Percentiles rank a stretch among this genome's conserved stretches.
These are phyloP conservation scores for Phytophthora ohioensis DNA, from an alignment of 352 stramenopile genomes.

Conservation along the genomic window DNA sequence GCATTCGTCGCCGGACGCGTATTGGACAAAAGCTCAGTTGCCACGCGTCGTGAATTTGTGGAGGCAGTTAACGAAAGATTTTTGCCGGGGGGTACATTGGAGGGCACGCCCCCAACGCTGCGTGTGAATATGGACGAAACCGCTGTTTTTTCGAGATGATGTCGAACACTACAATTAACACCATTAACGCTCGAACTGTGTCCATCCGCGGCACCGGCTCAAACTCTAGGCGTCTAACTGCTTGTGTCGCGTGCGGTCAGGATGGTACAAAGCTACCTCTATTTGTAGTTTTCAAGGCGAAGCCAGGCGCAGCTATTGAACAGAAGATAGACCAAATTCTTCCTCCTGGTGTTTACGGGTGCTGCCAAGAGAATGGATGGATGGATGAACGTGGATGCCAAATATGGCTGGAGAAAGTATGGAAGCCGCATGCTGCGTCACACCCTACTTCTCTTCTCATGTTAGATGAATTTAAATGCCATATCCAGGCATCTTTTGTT, in stretches of 20 bases:
- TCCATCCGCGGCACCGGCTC: slow-evolving; percentile 5
- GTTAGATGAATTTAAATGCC: slow-evolving; percentile 18
- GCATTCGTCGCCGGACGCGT: too few relatives aligned
- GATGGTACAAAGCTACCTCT: slow-evolving; percentile 14
- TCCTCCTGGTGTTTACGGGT: background rate
- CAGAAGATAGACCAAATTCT: background rate
- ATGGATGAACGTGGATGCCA: slow-evolving; percentile 15
- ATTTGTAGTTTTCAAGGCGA: slow-evolving; percentile 3
- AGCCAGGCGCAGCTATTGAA: slow-evolving; percentile 1
- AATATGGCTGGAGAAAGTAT: slow-evolving; percentile 11
- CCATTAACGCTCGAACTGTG: background rate
- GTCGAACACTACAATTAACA: slow-evolving; percentile 1
- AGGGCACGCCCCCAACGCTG: background rate
- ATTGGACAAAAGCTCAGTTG: too few relatives aligned
- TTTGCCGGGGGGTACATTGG: too few relatives aligned
- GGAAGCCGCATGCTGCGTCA: background rate
- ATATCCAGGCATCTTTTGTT: slow-evolving; percentile 8
- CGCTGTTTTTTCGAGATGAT: slow-evolving; percentile 7
- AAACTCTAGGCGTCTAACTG: background rate
- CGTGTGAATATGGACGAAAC: slow-evolving; percentile 1
- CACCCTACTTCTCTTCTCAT: slow-evolving; percentile 3
- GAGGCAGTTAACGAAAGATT: too few relatives aligned
- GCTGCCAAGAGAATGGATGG: slow-evolving; percentile 14
- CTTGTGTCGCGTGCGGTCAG: slow-evolving; percentile 4
- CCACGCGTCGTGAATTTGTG: too few relatives aligned